Conservation (phyloP, 257 asterid genomes). For the Anisodus acutangulus region DNA sequence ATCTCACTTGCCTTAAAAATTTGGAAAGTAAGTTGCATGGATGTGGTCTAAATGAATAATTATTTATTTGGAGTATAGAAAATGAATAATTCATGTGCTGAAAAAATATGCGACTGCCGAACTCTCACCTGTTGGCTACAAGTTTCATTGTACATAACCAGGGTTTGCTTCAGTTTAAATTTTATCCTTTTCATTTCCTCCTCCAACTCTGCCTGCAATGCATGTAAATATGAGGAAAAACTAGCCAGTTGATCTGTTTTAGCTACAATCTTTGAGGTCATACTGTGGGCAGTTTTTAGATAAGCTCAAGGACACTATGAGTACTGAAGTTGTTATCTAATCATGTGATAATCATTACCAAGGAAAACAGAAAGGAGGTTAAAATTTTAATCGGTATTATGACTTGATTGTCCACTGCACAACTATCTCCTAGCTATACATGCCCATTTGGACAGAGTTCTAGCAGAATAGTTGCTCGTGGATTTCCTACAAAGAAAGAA, state of each 20-base stretch:
- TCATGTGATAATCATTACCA: not conserved
- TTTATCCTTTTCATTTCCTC: constrained; percentile 72
- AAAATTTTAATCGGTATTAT: not conserved
- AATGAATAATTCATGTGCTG: not conserved
- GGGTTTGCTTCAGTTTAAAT: constrained; percentile 64
- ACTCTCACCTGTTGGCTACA: constrained; percentile 46
- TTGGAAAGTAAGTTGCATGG: not conserved
- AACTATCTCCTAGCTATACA: constrained; percentile 12
- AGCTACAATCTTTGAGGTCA: not conserved
- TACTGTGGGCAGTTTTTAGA: not conserved
- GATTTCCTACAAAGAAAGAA: not conserved
- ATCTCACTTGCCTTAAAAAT: constrained; percentile 52
- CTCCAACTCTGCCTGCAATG: constrained; percentile 59
- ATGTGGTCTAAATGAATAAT: not conserved
- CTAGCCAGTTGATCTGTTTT: not conserved
- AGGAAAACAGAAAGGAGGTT: not conserved
- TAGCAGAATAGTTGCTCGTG: not conserved
- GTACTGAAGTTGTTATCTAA: not conserved
- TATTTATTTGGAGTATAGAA: not conserved
- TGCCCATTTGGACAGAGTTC: not conserved
- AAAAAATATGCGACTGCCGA: not conserved
- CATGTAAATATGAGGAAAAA: constrained; percentile 8
- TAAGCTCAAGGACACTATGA: not conserved
- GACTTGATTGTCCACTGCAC: constrained; percentile 14
- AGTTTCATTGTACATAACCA: constrained; percentile 60